Conservation (phyloP, 2,329 filamentous ascomycete species). For the Fusarium sp. region DNA sequence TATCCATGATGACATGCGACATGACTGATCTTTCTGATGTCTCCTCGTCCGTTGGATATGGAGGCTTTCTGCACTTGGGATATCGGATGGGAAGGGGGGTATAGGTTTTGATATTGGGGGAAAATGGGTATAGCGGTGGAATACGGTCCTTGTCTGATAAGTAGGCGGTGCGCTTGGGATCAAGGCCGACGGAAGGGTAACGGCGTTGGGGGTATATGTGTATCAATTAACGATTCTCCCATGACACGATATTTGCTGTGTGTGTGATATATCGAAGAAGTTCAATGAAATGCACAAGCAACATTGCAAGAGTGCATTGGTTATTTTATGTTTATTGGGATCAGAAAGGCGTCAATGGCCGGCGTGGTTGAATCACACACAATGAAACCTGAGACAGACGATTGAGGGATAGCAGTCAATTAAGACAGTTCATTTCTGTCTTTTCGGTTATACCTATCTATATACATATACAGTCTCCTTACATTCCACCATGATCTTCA, state of each 20-base stretch:
- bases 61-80: slow-evolving; percentile 12
- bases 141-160: slow-evolving; percentile 11
- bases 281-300: neutral
- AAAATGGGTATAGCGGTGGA: slow-evolving; percentile 1
- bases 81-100: neutral
- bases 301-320: neutral
- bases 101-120: slow-evolving; percentile 2
- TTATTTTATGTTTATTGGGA: neutral
- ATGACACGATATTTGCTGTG: neutral
- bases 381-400: neutral
- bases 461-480: slow-evolving; percentile 20
- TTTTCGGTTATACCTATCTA: slow-evolving; percentile 18
- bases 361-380: neutral
- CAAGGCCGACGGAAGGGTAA: neutral
- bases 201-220: slow-evolving; percentile 22
- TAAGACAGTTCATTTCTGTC: slow-evolving; percentile 10
- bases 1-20: slow-evolving; percentile 42
- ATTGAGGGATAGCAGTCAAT: neutral
- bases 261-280: neutral
- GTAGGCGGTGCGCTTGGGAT: neutral
- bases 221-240: slow-evolving; percentile 21
- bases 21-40: slow-evolving; percentile 37
- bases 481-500: slow-evolving; percentile 2
- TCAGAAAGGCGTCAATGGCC: neutral
- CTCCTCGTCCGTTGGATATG: slow-evolving; percentile 8